These are phyloP conservation scores for Alternaria tenuissima DNA, from an alignment of 2,329 filamentous ascomycete species.

Conservation along the genomic window DNA sequence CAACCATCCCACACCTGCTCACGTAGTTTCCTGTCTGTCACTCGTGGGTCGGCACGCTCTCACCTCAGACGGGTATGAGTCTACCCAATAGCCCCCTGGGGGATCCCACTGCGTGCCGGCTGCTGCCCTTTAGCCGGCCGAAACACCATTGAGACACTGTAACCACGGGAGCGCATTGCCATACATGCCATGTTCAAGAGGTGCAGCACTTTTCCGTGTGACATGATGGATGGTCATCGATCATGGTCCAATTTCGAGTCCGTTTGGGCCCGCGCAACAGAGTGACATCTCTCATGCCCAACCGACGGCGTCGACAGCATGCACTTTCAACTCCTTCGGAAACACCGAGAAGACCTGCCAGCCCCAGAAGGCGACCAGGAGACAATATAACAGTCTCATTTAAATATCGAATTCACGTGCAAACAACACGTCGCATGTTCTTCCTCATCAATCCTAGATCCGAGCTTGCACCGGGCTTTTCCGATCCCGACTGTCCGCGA, in stretches of 20 bases:
- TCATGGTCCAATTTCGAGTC: background rate
- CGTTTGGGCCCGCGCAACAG: background rate
- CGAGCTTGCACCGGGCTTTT: background rate
- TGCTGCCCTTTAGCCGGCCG: constrained; percentile 1
- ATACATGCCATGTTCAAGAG: background rate
- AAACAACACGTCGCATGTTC: background rate
- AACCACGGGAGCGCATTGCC: background rate
- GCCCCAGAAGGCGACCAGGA: background rate
- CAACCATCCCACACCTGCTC: background rate
- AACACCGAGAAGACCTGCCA: background rate
- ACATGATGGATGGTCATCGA: background rate
- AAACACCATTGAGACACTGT: background rate
- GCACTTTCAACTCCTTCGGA: background rate
- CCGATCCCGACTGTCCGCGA: background rate
- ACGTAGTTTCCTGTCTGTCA: background rate
- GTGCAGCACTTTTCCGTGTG: background rate
- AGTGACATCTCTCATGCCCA: background rate
- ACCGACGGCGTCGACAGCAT: background rate
- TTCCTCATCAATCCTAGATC: background rate
- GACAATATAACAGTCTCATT: background rate
- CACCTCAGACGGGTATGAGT: constrained; percentile 15
- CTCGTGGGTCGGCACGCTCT: constrained; percentile 19
- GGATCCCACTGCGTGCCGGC: background rate
- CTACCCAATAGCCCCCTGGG: background rate
- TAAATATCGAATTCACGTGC: too few species aligned